Percentiles rank a stretch among this genome's conserved stretches.
phyloP scores from a whole-genome alignment of 768 basidiomycete species.

The Antrodiella citrinella region DNA sequence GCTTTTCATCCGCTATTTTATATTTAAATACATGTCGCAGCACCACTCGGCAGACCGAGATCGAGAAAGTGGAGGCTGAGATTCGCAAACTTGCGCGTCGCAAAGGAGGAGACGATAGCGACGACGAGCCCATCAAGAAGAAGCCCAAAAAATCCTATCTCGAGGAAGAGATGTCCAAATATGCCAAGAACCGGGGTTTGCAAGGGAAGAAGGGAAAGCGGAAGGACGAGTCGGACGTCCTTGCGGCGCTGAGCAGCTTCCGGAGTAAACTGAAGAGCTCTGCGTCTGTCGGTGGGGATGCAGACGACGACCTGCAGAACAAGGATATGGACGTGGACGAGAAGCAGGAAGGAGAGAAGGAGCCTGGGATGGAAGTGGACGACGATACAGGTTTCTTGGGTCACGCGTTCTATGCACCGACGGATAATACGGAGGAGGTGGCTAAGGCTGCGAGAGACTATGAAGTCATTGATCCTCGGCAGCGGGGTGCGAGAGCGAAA shows the following conservation, averaged over 20 bases:
- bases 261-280: conserved; percentile 54
- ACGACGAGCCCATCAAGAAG: conserved; percentile 53
- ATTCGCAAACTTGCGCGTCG: conserved; percentile 61
- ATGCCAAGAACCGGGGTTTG: conserved; percentile 55
- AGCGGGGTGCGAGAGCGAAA: conserved; percentile 60
- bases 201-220: conserved; percentile 39
- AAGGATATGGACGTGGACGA: conserved; percentile 14
- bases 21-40: conserved; percentile 26
- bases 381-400: conserved; percentile 67
- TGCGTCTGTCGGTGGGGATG: conserved; percentile 16
- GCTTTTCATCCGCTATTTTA: conserved; percentile 6
- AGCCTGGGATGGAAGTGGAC: conserved; percentile 65
- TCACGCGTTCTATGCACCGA: conserved; percentile 69
- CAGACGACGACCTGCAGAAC: conserved; percentile 11
- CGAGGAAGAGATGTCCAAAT: conserved; percentile 77
- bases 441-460: conserved; percentile 77
- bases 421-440: conserved; percentile 69
- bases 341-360: conserved; percentile 28
- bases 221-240: conserved; percentile 65
- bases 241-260: conserved; percentile 64
- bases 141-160: conserved; percentile 57
- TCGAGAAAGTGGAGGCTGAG: conserved; percentile 83
- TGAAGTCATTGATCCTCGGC: conserved; percentile 82
- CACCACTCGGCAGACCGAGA: conserved; percentile 60
- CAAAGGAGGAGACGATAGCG: conserved; percentile 44